Conservation (phyloP, 1,284 basidiomycete genomes). For the Cryptococcus floricola region DNA sequence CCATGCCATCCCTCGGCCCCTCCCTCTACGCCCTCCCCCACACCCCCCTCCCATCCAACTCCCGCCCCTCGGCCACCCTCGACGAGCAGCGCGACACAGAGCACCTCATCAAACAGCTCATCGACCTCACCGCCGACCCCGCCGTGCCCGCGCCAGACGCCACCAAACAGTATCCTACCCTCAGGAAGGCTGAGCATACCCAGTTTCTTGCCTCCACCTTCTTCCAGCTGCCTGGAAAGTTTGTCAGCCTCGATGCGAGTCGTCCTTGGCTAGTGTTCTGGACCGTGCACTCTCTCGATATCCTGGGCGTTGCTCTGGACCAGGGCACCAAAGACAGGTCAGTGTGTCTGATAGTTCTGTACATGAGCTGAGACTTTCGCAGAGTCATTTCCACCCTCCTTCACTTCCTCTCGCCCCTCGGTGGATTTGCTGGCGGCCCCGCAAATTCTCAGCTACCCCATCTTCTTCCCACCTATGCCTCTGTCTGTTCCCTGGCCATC, state of each 20-base stretch:
- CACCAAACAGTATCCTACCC: constrained; percentile 10
- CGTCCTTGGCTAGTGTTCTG: constrained; percentile 91
- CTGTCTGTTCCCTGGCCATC: constrained; percentile 78
- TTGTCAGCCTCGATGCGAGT: constrained; percentile 80
- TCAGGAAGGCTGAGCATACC: constrained; percentile 36
- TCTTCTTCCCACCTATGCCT: constrained; percentile 84
- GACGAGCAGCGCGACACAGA: constrained; percentile 65
- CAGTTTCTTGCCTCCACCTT: constrained; percentile 37
- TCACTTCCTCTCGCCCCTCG: constrained; percentile 70
- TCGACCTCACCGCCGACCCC: constrained; percentile 37
- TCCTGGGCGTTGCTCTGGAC: constrained; percentile 73
- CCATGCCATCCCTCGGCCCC: constrained; percentile 15
- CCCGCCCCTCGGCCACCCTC: constrained; percentile 63
- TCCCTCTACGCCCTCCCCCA: constrained; percentile 34
- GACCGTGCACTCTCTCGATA: constrained; percentile 74
- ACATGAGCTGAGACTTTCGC: background rate
- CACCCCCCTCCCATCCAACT: constrained; percentile 48
- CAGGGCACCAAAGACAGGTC: constrained; percentile 67
- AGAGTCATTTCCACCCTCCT: constrained; percentile 57
- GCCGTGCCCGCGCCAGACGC: constrained; percentile 17
- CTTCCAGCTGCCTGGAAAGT: constrained; percentile 61
- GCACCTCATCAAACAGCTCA: constrained; percentile 56
- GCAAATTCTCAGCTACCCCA: constrained; percentile 72
- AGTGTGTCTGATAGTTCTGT: constrained; percentile 16
- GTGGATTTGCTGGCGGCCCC: constrained; percentile 89